Evolutionary conservation across 768 basidiomycete genomes (phyloP).

Genomic region (Lyophyllum decastes): DNA sequence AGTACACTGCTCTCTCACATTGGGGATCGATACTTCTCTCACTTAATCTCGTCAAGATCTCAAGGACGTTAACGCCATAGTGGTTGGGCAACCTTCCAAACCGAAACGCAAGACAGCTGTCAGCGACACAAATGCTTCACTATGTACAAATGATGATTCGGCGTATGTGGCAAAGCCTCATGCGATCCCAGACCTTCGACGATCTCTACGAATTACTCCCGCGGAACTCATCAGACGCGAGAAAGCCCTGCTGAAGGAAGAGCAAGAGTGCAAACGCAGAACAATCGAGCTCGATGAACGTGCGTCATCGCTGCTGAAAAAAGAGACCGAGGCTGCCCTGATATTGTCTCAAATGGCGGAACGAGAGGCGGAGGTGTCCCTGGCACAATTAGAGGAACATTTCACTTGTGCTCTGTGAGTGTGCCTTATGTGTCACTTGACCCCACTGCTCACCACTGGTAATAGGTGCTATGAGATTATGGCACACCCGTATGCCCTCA

Average conservation of each 20-base stretch:
- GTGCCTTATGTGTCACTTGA: conserved; percentile 1
- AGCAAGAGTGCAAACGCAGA: conserved; percentile 40
- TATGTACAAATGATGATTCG: conserved; percentile 8
- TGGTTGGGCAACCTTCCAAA: conserved; percentile 4
- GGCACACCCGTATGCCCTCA: conserved; percentile 60
- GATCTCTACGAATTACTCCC: conserved; percentile 41
- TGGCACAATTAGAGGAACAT: conserved; percentile 59
- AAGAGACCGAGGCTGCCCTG: conserved; percentile 41
- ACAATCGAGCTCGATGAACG: conserved; percentile 42
- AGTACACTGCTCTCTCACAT: neutral
- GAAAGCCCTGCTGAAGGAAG: conserved; percentile 34
- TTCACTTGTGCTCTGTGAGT: conserved; percentile 68
- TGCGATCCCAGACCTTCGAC: conserved; percentile 28
- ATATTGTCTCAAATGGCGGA: conserved; percentile 44
- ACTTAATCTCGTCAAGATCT: neutral
- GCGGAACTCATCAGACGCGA: conserved; percentile 40
- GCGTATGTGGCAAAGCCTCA: conserved; percentile 13
- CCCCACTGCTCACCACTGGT: neutral
- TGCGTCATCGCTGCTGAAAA: conserved; percentile 34
- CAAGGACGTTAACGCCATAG: conserved; percentile 7
- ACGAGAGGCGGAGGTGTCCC: conserved; percentile 39
- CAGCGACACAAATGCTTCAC: neutral
- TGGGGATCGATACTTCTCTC: neutral
- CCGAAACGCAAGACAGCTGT: conserved; percentile 11
- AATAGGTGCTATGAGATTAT: conserved; percentile 66